Base-by-base conservation (phyloP, 305 asterid genomes). In the Striga hermonthica region DNA sequence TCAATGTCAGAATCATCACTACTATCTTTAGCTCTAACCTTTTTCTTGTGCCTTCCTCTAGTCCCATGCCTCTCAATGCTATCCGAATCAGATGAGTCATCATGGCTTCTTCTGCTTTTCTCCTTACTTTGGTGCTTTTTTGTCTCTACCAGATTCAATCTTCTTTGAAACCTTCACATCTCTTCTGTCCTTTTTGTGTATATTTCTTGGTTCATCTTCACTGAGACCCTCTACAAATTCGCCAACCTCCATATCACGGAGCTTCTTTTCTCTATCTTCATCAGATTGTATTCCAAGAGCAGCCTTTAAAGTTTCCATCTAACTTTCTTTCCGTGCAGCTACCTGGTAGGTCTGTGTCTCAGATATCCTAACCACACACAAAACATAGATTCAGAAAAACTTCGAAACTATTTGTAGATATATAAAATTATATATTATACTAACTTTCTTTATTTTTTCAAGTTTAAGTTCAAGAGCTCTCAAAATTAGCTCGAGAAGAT, bases 261-360 rank as follows among this genome's bases (percentile, higher is more conserved):
- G 74, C 28, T 83, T 72, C 69, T 79, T 83, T 63, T 72, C 85
- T 65, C 54, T 78, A 7, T 88, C 88, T 55, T 77, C 66, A 74
- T 86, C 93, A 37, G 77, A 68, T 9, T 77, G 88, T 53, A 92
- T 87, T 60, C 92, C 91, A 57, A 92, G 94, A 40, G 98, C 98
- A 70, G 91, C 95, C 71, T 83, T 90, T 8, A 92, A 75, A 16
- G 82, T 86, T 76, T 88, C 96, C 95, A 86, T 84, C 83, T 92
- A 86, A 71, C 75, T 88, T 71, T 87, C 98, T 84, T 92, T 92
- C 74, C 79, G 14, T 3, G 97, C 97, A 65, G 98, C 91, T 58
- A 86, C 76, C 74, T 92, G 96, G 74, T 92, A 97, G 9, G 95
- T 82, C 79, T 87, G 97, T 6, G 98, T 92, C 65, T 77, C 82